Evolutionary conservation across 163 green algal genomes (phyloP).

Genomic region (Scenedesmus sp.): DNA sequence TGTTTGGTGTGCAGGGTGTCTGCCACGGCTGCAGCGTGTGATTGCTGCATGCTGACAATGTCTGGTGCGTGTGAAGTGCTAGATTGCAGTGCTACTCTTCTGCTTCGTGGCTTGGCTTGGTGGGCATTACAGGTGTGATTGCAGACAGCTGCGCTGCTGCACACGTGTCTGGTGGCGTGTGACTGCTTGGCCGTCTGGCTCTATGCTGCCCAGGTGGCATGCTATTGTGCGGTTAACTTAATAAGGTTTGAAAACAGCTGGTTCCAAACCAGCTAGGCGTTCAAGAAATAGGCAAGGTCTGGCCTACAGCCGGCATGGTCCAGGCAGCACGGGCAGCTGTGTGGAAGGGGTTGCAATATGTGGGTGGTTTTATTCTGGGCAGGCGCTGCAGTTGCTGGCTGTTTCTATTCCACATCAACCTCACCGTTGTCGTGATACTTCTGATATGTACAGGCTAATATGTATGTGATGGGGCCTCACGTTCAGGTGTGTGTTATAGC

Average conservation of each 20-base stretch:
- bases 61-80: no score
- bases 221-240: background rate
- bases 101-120: no score
- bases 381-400: background rate
- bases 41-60: background rate
- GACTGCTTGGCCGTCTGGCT: background rate
- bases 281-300: background rate
- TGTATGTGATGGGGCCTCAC: background rate
- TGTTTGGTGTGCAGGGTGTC: no score
- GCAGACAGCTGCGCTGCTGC: background rate
- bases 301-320: background rate
- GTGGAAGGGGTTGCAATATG: background rate
- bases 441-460: background rate
- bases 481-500: no score
- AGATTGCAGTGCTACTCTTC: no score
- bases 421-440: background rate
- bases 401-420: no score
- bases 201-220: background rate
- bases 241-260: background rate
- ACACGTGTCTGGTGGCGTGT: background rate
- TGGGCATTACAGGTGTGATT: no score
- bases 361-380: background rate
- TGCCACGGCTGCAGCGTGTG: no score
- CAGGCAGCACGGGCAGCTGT: background rate
- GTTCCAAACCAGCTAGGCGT: background rate